Evolutionary conservation across 108 stramenopile genomes (phyloP), one percentile per base, ranked within the genome.

Genomic region (Fragilariopsis cylindrus): DNA sequence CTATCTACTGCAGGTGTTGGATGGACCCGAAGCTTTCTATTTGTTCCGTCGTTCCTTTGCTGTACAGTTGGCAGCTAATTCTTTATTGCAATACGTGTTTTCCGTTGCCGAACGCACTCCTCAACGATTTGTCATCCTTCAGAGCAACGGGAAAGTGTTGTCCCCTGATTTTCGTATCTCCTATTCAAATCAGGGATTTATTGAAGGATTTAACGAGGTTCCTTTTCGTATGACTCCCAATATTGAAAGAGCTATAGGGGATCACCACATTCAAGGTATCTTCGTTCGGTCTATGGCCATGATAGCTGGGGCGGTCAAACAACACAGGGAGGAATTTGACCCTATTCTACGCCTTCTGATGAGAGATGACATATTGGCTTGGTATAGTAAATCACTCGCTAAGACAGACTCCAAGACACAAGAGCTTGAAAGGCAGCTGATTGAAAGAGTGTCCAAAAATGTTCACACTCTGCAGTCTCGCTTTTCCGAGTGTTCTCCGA

Each of bases 171-270:
- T 91, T 66, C 77, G 94, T 18, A 84, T 91, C 21, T 79, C 82
- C n/a, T 95, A 95, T 79, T 83, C 72, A 40, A 95, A 88, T 64
- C 94, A 95, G 80, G 92, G 93, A 1, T 82, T 89, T 63, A 77
- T 95, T 39, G 90, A 90, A 53, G 71, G 69, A 7, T 83, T 70
- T 21, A 65, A 70, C n/a, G 44, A 45, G 11, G 75, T 95, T 48
- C 94, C 94, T n/a, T 95, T 91, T 73, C 81, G 94, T 13, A 70
- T 95, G 87, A 95, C 94, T 55, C 81, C 89, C 48, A 92, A 92
- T 52, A 77, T 95, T 7, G 57, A 76, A 6, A 78, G 72, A 39
- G 78, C 87, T 16, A 78, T 95, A 43, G 94, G 94, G 13, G 82
- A 89, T 43, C 76, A 88, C 57, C 63, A 90, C 55, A 55, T 91